Base-by-base conservation (phyloP, 1,284 basidiomycete species). In the Hemileia vastatrix region DNA sequence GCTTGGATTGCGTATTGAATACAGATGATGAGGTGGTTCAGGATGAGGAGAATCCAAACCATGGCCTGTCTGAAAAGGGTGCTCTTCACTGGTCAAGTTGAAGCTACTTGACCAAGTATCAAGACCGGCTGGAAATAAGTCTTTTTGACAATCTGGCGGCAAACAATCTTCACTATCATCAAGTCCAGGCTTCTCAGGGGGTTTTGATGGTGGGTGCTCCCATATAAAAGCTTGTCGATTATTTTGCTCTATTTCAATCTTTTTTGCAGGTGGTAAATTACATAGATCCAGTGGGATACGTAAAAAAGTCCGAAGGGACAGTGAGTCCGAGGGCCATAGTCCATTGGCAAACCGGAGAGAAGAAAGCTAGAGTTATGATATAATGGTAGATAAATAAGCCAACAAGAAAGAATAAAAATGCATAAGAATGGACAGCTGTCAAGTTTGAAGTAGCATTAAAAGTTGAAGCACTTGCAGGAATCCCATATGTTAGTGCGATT, bases 401-500 rank as follows among this genome's bases (percentile, higher is more conserved):
- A 55, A 24, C 24, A 5, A 55, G 4, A 1, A 19, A 44, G 15
- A n/a, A 6, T 18, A 18, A 9, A 49, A 9, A 49, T 18, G 21
- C 19, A 19, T 49, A 9, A 6, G 47, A 6, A 49, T n/a, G 19
- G 6, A 23, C n/a, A n/a, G n/a, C n/a, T n/a, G n/a, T n/a, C n/a
- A n/a, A n/a, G 48, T 13, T 50, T 3, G 23, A 31, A 2, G 4
- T 21, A 24, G 19, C 15, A 21, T 15, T 24, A 31, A 21, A 4
- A 51, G 49, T 6, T 8, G 19, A 18, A 40, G 32, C 3, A 40
- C 33, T 15, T 19, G 54, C 51, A 18, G 51, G 40, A 43, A 61
- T 61, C 6, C 51, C 59, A 49, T 61, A 61, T 27, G 51, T 61
- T 24, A 54, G 59, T 13, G 59, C 59, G 21, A 61, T 54, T 9